phyloP scores from a whole-genome alignment of 192 early-diverging fungal genomes.

The Mortierella antarctica region DNA sequence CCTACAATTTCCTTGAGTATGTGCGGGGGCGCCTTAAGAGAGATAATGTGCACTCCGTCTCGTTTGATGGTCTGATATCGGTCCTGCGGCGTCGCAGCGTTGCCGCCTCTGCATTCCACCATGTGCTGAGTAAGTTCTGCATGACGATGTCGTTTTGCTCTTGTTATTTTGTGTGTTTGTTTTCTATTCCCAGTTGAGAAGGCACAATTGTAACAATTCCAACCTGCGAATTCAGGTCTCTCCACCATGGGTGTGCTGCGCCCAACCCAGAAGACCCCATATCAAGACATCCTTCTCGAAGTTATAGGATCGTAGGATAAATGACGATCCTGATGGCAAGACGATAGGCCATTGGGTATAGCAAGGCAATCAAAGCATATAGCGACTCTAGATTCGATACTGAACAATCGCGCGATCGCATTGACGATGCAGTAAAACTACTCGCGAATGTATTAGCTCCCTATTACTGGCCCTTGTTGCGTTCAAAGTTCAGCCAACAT shows the following conservation, averaged over 20 bases:
- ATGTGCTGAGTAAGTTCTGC: conserved; percentile 15
- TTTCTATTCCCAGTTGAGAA: not conserved
- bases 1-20: conserved; percentile 22
- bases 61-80: conserved; percentile 10
- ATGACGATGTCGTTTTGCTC: not conserved
- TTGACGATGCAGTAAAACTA: no score
- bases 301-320: not conserved
- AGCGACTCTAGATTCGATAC: no score
- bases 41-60: conserved; percentile 2
- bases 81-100: conserved; percentile 16
- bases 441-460: no score
- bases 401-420: no score
- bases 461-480: no score
- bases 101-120: conserved; percentile 37
- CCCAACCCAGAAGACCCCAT: conserved; percentile 20
- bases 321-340: no score
- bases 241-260: conserved; percentile 19
- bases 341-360: no score
- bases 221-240: conserved; percentile 6
- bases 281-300: conserved; percentile 15
- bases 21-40: conserved; percentile 11
- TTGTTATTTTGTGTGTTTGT: not conserved
- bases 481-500: no score
- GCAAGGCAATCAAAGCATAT: no score
- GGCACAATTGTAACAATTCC: not conserved